phyloP scores from a whole-genome alignment of 768 basidiomycete species.

The Auriscalpium orientale region DNA sequence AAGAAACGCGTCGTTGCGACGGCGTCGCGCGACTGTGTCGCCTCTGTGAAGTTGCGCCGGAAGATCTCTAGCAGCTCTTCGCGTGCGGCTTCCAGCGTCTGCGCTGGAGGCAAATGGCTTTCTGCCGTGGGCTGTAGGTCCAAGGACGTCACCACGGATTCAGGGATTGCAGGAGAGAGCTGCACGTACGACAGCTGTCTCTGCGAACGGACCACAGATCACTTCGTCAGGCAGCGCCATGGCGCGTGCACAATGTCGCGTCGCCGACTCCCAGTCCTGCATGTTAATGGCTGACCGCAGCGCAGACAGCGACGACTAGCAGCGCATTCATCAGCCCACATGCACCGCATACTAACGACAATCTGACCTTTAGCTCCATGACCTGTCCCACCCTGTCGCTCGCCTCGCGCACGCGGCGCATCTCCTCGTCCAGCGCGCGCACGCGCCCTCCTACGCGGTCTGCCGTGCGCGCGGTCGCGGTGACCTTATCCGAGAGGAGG shows the following conservation, averaged over 20 bases:
- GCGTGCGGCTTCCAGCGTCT: conserved; percentile 72
- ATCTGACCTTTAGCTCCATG: conserved; percentile 83
- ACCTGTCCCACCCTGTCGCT: conserved; percentile 90
- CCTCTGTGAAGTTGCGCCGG: conserved; percentile 70
- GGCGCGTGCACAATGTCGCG: conserved; percentile 83
- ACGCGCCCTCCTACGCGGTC: conserved; percentile 91
- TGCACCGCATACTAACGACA: not conserved
- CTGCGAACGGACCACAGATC: conserved; percentile 78
- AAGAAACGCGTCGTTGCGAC: conserved; percentile 89
- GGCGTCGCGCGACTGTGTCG: conserved; percentile 75
- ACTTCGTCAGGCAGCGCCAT: conserved; percentile 79
- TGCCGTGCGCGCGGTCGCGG: conserved; percentile 68
- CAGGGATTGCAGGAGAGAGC: not conserved
- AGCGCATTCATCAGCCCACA: conserved; percentile 22
- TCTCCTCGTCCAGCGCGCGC: conserved; percentile 83
- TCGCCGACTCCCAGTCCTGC: conserved; percentile 94
- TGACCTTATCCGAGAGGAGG: conserved; percentile 49
- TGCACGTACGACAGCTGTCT: conserved; percentile 63
- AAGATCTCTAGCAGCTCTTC: conserved; percentile 73
- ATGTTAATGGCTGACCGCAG: conserved; percentile 57
- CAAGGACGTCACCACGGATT: not conserved
- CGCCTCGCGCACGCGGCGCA: conserved; percentile 82
- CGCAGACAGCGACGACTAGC: conserved; percentile 56
- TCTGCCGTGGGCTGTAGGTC: conserved; percentile 78
- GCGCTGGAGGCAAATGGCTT: conserved; percentile 76